Conservation (phyloP, 163 green algal genomes). For the Coccomyxa subellipsoidea region DNA sequence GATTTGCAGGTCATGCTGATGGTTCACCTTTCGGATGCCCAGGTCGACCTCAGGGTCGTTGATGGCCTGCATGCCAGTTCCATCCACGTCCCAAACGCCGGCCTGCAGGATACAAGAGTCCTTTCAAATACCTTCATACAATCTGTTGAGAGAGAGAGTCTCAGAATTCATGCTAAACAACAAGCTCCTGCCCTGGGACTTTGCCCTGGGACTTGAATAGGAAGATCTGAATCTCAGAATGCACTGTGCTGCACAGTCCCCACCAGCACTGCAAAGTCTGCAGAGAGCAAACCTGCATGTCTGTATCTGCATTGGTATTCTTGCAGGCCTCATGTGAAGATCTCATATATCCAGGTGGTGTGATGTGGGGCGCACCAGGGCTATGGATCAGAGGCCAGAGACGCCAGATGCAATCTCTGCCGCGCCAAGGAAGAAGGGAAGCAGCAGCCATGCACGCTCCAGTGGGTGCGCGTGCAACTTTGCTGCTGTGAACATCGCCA, state of each 20-base stretch:
- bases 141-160: no score
- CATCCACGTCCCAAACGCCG: slow-evolving; percentile 25
- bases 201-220: no score
- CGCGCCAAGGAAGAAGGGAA: slow-evolving; percentile 15
- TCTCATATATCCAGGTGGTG: no score
- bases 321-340: no score
- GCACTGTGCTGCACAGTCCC: no score
- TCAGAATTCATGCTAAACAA: no score
- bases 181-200: no score
- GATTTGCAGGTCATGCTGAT: neutral
- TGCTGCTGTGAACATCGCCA: neutral
- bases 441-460: slow-evolving; percentile 12
- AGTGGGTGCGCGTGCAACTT: slow-evolving; percentile 13
- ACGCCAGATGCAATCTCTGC: slow-evolving; percentile 19
- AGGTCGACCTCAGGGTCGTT: slow-evolving; percentile 10
- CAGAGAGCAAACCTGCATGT: no score
- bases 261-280: no score
- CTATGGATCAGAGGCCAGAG: slow-evolving; percentile 21
- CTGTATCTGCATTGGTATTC: no score
- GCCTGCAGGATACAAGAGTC: slow-evolving; percentile 14
- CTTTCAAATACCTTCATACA: no score
- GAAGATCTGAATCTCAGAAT: no score
- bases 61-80: slow-evolving; percentile 20
- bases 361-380: neutral
- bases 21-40: slow-evolving; percentile 18